These are phyloP conservation scores for Hyparrhenia diplandra DNA, from an alignment of 176 grass and related monocot species.

Conservation along the genomic window DNA sequence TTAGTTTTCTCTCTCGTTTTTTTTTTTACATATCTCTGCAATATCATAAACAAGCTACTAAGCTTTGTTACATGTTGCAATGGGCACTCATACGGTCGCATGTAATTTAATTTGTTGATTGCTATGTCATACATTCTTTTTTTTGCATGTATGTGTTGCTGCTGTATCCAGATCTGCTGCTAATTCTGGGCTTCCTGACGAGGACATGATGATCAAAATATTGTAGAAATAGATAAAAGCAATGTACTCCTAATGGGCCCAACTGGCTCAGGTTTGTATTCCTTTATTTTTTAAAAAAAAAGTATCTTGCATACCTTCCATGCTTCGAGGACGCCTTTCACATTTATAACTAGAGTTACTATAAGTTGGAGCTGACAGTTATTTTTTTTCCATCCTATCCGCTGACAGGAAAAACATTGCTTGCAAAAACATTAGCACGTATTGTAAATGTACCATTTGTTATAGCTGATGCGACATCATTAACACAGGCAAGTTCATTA, in stretches of 20 bases:
- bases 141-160: constrained; percentile 27
- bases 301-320: constrained; percentile 6
- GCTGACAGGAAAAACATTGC: constrained; percentile 93
- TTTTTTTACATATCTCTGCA: neutral
- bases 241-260: constrained; percentile 96
- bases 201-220: constrained; percentile 57
- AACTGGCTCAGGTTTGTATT: constrained; percentile 74
- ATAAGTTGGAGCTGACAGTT: constrained; percentile 18
- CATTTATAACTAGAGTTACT: constrained; percentile 18
- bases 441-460: constrained; percentile 97
- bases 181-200: constrained; percentile 44
- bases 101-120: neutral
- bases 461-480: constrained; percentile 88
- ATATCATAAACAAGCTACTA: constrained; percentile 8
- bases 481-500: constrained; percentile 79
- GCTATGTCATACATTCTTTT: constrained; percentile 1
- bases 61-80: too few species aligned
- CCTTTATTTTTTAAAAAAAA: neutral
- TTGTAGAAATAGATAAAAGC: constrained; percentile 99
- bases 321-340: neutral
- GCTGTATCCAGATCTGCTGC: constrained; percentile 45
- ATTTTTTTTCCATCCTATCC: constrained; percentile 29
- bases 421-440: constrained; percentile 90
- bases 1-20: neutral
- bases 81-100: neutral